Base-by-base conservation (phyloP, 164 flowering plant genomes). In the Vitis labrusca region DNA sequence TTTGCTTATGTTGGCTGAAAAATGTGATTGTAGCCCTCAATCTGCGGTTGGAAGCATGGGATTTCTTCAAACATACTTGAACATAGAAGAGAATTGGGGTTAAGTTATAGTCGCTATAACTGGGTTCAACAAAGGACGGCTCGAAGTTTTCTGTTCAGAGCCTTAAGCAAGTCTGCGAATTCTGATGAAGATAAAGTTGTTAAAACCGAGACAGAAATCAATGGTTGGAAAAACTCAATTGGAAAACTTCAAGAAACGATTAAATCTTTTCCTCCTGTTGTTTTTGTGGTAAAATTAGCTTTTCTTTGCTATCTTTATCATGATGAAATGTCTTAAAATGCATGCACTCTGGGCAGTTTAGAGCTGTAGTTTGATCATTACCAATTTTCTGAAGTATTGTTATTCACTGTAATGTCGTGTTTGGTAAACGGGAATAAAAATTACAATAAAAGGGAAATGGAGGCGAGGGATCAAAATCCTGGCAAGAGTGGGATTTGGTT, bases 181-280 rank as follows among this genome's bases (percentile, higher is more conserved):
- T 49, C 76, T 10, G 73, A 74, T 48, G 76, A 64, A 2, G 76
- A 74, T 48, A 73, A 70, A 64, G 16, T 63, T 57, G 66, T 47
- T 11, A 76, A 69, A 14, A 49, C 70, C 15, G 78, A 68, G 47
- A 68, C 23, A 3, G 60, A 37, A 37, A 37, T 72, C 56, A 37
- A 68, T 44, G 17, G 14, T 17, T 73, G 61, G 64, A 58, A 52
- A 63, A 63, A 66, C 61, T 57, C 63, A 19, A 27, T 81, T 60
- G 64, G 78, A 37, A 77, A 74, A 50, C 80, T 89, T 50, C 81
- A 67, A 17, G 84, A 51, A 54, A 70, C 77, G 0, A 50, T 85
- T 57, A 63, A 51, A 16, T 63, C 81, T 59, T 47, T 80, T 12
- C 83, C 88, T 74, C 83, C 85, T 69, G 74, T 78, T 59, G 37